phyloP scores from a whole-genome alignment of 176 grass and related monocot species.

The Elaeis guineensis region DNA sequence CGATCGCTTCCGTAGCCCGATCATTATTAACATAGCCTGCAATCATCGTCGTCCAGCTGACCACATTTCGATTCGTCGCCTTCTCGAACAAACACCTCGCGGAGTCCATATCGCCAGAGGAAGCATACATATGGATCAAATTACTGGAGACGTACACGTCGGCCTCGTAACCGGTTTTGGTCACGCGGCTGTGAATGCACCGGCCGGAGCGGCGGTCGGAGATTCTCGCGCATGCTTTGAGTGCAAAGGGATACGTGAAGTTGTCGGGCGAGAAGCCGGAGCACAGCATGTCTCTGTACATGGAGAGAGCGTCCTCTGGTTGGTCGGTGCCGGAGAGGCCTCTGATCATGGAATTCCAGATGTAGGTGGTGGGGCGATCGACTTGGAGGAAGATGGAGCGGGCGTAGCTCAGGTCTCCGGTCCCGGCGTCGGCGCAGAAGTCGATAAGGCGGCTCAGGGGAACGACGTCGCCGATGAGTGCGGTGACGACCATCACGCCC shows the following conservation, averaged over 20 bases:
- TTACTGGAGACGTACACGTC: constrained; percentile 25
- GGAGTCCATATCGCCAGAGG: neutral
- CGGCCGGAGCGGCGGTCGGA: neutral
- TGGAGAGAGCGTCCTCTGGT: constrained; percentile 4
- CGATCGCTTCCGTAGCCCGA: constrained; percentile 17
- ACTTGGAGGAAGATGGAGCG: neutral
- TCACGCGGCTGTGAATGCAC: constrained; percentile 25
- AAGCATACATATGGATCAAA: constrained; percentile 17
- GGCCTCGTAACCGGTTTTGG: constrained; percentile 20
- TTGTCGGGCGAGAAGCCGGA: constrained; percentile 13
- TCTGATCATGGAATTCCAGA: constrained; percentile 13
- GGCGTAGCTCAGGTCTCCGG: constrained; percentile 1
- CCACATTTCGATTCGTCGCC: constrained; percentile 25
- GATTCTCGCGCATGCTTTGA: constrained; percentile 22
- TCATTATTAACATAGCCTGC: constrained; percentile 9
- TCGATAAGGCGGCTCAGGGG: constrained; percentile 19
- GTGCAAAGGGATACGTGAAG: constrained; percentile 38
- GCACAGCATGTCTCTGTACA: constrained; percentile 22
- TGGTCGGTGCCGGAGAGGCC: constrained; percentile 2
- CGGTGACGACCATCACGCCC: constrained; percentile 4
- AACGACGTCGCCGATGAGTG: neutral
- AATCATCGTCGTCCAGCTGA: constrained; percentile 44
- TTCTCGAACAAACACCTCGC: constrained; percentile 11
- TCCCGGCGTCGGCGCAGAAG: neutral
- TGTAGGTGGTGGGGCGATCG: constrained; percentile 4